Conservation (phyloP, 148 eudicot species). For the Silene conica region DNA sequence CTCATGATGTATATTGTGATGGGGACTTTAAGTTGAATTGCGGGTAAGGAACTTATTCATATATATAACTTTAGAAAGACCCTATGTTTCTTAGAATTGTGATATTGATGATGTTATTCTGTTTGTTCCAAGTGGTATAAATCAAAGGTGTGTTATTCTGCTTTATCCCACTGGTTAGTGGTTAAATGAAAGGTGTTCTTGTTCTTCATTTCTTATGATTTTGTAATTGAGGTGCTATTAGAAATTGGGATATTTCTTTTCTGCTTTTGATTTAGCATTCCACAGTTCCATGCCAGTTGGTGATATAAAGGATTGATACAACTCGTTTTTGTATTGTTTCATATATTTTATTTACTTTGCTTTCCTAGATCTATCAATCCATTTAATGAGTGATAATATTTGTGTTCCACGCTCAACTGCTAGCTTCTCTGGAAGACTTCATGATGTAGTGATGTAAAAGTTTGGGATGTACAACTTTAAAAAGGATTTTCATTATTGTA, state of each 20-base stretch:
- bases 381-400: background rate
- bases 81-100: constrained; percentile 1
- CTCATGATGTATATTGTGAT: constrained; percentile 85
- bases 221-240: background rate
- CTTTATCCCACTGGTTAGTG: background rate
- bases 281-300: constrained; percentile 7
- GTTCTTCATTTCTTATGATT: background rate
- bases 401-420: background rate
- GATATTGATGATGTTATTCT: background rate
- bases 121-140: background rate
- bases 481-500: background rate
- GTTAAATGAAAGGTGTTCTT: background rate
- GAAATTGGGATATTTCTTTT: background rate
- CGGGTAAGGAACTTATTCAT: constrained; percentile 49
- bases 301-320: background rate
- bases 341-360: background rate
- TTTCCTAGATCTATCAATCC: background rate
- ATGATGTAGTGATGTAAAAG: background rate
- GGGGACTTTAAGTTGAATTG: constrained; percentile 89
- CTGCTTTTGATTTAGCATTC: background rate
- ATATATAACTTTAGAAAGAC: background rate
- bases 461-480: background rate
- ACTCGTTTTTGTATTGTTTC: background rate
- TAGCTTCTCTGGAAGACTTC: background rate
- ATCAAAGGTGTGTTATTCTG: background rate